Percentiles rank a stretch among this genome's conserved stretches.
Evolutionary conservation across 306 rosid genomes (phyloP).

Genomic region (Quercus agrifolia): DNA sequence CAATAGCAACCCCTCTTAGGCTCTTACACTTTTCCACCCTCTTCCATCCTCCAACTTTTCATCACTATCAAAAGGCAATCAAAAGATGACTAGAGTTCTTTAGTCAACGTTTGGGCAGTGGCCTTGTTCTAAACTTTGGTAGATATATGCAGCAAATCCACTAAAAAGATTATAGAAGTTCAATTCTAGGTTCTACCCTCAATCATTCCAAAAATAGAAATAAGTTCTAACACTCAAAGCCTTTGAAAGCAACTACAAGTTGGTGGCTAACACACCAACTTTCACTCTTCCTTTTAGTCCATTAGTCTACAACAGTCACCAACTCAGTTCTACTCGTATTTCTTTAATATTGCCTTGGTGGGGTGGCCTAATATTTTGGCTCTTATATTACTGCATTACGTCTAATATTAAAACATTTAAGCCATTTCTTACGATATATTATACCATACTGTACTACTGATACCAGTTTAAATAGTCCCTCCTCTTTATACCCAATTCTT

Average conservation of each 20-base stretch:
- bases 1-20: too few species aligned
- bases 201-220: neutral
- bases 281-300: slow-evolving; percentile 24
- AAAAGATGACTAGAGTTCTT: too few species aligned
- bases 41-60: neutral
- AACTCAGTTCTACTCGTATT: slow-evolving; percentile 24
- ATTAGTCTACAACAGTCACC: slow-evolving; percentile 13
- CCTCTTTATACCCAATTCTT: neutral
- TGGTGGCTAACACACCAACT: slow-evolving; percentile 34
- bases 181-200: neutral
- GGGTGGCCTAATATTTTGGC: slow-evolving; percentile 25
- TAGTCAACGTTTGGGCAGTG: neutral
- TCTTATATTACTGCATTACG: neutral
- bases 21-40: too few species aligned
- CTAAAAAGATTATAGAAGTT: neutral
- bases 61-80: neutral
- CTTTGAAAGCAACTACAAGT: slow-evolving; percentile 24
- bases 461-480: slow-evolving; percentile 15
- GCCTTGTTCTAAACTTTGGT: neutral
- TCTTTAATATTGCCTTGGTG: slow-evolving; percentile 22
- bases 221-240: neutral
- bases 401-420: slow-evolving; percentile 13
- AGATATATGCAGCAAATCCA: neutral
- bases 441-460: slow-evolving; percentile 12
- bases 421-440: neutral